Base-by-base conservation (phyloP, 306 rosid species). In the Cyamopsis tetragonoloba region DNA sequence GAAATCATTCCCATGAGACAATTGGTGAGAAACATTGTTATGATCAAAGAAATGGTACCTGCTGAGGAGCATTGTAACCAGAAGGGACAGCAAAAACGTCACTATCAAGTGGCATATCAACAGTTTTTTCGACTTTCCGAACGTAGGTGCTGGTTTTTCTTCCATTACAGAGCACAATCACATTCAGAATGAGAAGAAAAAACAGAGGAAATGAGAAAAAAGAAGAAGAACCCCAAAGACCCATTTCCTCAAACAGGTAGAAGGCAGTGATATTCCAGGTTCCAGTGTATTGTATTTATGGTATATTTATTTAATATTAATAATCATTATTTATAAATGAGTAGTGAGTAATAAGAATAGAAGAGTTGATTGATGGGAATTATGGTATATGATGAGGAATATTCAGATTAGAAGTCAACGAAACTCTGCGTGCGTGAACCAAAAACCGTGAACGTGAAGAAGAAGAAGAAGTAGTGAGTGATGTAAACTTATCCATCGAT, bases 11-110 rank as follows among this genome's bases (percentile, higher is more conserved):
- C n/a, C n/a, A n/a, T n/a, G n/a, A n/a, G n/a, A n/a, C n/a, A n/a
- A n/a, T n/a, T n/a, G n/a, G n/a, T n/a, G n/a, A n/a, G n/a, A n/a
- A n/a, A n/a, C n/a, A n/a, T n/a, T n/a, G n/a, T n/a, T n/a, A n/a
- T n/a, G n/a, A n/a, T n/a, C n/a, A 55, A 26, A 14, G 7, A 12
- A 37, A 5, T 31, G 13, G 4, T 41, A 82, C 98, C 87, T 89
- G 98, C 28, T 89, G 96, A 0, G 98, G 89, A 49, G 96, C 82
- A 72, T 92, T 92, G 19, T 78, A 75, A 19, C 96, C 95, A 1
- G 84, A 55, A 67, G 96, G 95, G 3, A 73, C 72, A 19, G 44
- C 61, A 66, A 87, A 92, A 0, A 88, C 96, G 7, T 86, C 91
- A 8, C 91, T 92, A 39, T 46, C 73, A 62, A 48, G 68, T 23